phyloP scores from a whole-genome alignment of 495 filamentous ascomycete genomes.

The Xylaria scruposa region DNA sequence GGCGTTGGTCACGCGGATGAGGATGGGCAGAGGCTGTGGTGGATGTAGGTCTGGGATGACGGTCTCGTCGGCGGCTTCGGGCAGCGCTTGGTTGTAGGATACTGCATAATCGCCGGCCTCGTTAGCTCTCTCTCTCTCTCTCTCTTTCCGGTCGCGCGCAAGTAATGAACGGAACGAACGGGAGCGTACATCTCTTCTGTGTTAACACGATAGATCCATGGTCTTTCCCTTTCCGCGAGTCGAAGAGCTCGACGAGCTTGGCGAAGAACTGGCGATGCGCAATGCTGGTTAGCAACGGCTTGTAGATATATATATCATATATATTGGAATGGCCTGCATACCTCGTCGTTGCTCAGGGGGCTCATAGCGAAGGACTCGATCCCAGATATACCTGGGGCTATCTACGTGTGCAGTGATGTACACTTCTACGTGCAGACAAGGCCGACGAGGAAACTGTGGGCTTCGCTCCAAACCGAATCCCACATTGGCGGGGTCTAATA shows the following conservation, averaged over 20 bases:
- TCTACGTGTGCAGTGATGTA: not conserved
- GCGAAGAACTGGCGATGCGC: slow-evolving; percentile 76
- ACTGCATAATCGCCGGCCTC: slow-evolving; percentile 35
- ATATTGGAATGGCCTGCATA: slow-evolving; percentile 38
- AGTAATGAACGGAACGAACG: slow-evolving; percentile 20
- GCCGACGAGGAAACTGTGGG: not conserved
- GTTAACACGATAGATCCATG: slow-evolving; percentile 83
- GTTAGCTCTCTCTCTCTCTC: too few relatives aligned
- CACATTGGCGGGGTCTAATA: slow-evolving; percentile 1
- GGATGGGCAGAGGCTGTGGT: slow-evolving; percentile 65
- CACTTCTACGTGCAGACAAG: not conserved
- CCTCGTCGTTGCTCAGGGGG: slow-evolving; percentile 78
- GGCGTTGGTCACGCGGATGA: slow-evolving; percentile 86
- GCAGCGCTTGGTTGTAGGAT: slow-evolving; percentile 41
- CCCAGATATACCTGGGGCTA: not conserved
- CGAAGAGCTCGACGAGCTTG: slow-evolving; percentile 76
- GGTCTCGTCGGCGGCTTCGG: slow-evolving; percentile 37
- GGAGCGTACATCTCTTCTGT: slow-evolving; percentile 75
- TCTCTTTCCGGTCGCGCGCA: not conserved
- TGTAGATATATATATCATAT: not conserved
- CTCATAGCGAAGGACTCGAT: slow-evolving; percentile 29
- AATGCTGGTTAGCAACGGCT: slow-evolving; percentile 34
- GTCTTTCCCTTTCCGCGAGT: slow-evolving; percentile 66
- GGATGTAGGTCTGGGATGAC: slow-evolving; percentile 62
- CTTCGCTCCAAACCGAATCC: not conserved